Base-by-base conservation (phyloP, 1,284 basidiomycete genomes). In the Takashimella tepidaria region DNA sequence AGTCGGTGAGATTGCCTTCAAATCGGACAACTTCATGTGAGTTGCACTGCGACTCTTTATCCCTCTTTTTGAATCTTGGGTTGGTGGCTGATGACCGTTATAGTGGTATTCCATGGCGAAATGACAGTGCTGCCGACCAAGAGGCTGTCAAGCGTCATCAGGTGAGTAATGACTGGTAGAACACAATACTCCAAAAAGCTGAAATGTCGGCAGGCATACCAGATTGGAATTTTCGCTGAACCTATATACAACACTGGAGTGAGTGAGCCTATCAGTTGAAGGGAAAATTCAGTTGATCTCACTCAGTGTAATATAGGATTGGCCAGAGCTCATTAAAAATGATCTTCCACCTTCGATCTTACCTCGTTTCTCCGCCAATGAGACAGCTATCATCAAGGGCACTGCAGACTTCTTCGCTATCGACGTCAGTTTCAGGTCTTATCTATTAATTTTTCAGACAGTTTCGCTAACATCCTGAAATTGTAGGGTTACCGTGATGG, bases 351-450 rank as follows among this genome's bases (percentile, higher is more conserved):
- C 56, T 8, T 52, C 54, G 20, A 57, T 57, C 27, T 49, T 62
- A 1, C 60, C 60, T 16, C 49, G 51, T 11, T 58, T 62, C 43
- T 55, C 50, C 11, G 49, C 51, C 2, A 51, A 56, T 19, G 45
- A 62, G 49, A 51, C 47, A 25, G 55, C n/a, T 11, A 26, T 60
- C 43, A 55, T 62, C 55, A 57, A 58, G 37, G 55, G 60, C 8
- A 50, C 58, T 5, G 55, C 60, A 19, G 60, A 62, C 45, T 62
- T 59, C 50, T 60, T 62, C 46, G 53, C 58, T 16, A 56, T 58
- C 25, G 54, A 55, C 26, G 51, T 53, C 24, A 42, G 31, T 44
- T 23, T 45, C n/a, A n/a, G n/a, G n/a, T n/a, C n/a, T n/a, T n/a
- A n/a, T n/a, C n/a, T n/a, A n/a, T n/a, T n/a, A n/a, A n/a, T n/a